Evolutionary conservation across 2,329 filamentous ascomycete species (phyloP).

Genomic region (Exophiala spinifera): DNA sequence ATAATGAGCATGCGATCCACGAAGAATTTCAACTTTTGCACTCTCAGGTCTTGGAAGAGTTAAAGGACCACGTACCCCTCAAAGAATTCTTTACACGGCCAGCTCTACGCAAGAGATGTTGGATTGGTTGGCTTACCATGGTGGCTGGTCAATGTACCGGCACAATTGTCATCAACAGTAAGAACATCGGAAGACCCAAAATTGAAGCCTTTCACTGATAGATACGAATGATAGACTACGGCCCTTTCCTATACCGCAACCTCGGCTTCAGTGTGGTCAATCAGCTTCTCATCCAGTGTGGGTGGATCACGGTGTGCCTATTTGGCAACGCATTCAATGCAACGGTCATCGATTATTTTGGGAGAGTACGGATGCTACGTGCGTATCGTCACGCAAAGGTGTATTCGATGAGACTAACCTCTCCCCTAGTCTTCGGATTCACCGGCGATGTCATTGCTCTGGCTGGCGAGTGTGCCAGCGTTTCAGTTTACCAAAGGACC

Average conservation of each 20-base stretch:
- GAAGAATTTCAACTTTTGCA: not conserved
- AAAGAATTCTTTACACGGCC: not conserved
- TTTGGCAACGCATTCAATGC: conserved; percentile 28
- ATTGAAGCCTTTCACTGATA: not conserved
- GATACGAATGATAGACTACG: conserved; percentile 7
- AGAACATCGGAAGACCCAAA: not conserved
- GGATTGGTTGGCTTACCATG: not conserved
- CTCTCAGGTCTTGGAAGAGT: not conserved
- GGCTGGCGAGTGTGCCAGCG: conserved; percentile 41
- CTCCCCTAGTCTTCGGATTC: conserved; percentile 37
- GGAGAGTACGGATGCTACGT: conserved; percentile 34
- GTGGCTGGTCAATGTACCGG: not conserved
- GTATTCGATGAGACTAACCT: not conserved
- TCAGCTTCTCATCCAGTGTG: conserved; percentile 12
- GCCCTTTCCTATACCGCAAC: conserved; percentile 13
- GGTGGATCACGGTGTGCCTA: conserved; percentile 7
- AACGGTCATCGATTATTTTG: conserved; percentile 38
- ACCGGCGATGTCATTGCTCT: conserved; percentile 33
- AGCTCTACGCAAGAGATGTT: not conserved
- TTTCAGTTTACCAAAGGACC: conserved; percentile 48
- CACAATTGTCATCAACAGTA: conserved; percentile 1
- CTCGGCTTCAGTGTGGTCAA: conserved; percentile 11
- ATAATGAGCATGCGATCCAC: not conserved
- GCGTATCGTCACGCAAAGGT: not conserved
- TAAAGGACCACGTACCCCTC: not conserved